phyloP scores from a whole-genome alignment of 805 yeast species.

The Cephaloascus fragrans region DNA sequence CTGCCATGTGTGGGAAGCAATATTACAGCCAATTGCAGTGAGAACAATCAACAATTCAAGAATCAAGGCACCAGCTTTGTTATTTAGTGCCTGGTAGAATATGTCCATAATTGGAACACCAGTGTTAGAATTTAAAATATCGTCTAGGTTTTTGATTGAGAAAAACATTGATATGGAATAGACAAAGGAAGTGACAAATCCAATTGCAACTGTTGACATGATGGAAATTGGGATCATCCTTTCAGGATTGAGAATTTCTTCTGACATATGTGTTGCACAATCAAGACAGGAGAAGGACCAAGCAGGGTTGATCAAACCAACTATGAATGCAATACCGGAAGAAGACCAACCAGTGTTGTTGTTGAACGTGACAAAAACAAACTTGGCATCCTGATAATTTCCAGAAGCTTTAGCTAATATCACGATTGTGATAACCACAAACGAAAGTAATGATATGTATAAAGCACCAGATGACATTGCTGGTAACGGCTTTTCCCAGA shows the following conservation, averaged over 20 bases:
- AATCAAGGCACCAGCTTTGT: constrained; percentile 44
- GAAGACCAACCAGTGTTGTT: constrained; percentile 55
- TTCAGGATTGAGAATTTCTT: constrained; percentile 51
- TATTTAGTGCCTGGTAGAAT: constrained; percentile 45
- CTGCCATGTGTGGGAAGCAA: constrained; percentile 60
- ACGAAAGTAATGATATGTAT: constrained; percentile 42
- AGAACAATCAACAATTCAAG: constrained; percentile 38
- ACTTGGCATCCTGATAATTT: constrained; percentile 36
- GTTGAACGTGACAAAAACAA: constrained; percentile 43
- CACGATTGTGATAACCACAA: constrained; percentile 41
- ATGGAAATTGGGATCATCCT: constrained; percentile 53
- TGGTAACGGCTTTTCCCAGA: constrained; percentile 46
- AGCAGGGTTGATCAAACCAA: constrained; percentile 63
- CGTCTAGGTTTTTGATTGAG: constrained; percentile 42
- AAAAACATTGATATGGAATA: constrained; percentile 51
- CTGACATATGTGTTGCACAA: constrained; percentile 65
- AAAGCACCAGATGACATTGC: constrained; percentile 36
- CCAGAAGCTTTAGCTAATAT: constrained; percentile 44
- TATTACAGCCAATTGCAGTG: constrained; percentile 49
- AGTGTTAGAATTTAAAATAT: constrained; percentile 36
- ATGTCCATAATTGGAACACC: constrained; percentile 60
- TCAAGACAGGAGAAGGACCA: constrained; percentile 66
- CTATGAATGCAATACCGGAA: constrained; percentile 51
- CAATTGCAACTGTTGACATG: constrained; percentile 54
- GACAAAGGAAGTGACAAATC: constrained; percentile 48